phyloP scores from a whole-genome alignment of 2,329 filamentous ascomycete genomes.

The Colletotrichum camelliae region DNA sequence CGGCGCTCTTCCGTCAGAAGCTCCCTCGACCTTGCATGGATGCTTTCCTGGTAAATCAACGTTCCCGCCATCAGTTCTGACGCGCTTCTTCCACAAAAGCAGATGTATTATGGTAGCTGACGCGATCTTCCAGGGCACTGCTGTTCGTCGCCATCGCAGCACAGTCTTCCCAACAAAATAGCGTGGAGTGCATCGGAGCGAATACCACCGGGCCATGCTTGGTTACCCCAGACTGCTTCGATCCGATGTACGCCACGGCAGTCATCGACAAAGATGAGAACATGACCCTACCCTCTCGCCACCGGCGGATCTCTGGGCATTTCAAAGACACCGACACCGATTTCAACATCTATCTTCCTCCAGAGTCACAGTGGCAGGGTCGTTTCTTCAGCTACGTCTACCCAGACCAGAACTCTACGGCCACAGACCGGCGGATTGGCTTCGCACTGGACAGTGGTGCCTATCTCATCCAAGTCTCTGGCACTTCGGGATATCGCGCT shows the following conservation, averaged over 20 bases:
- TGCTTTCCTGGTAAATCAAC: not conserved
- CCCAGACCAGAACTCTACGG: slow-evolving; percentile 13
- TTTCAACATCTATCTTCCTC: slow-evolving; percentile 28
- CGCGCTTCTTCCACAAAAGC: not conserved
- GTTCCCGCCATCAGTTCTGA: not conserved
- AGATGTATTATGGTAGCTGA: rapidly evolving
- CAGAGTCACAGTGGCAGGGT: slow-evolving; percentile 10
- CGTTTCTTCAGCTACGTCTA: slow-evolving; percentile 27
- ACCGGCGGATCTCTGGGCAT: slow-evolving; percentile 22
- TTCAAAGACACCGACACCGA: slow-evolving; percentile 22
- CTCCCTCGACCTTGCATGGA: rapidly evolving
- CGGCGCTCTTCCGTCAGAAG: not conserved
- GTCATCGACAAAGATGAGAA: not conserved
- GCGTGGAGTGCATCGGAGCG: not conserved
- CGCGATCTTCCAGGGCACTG: rapidly evolving
- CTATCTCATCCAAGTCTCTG: slow-evolving; percentile 23
- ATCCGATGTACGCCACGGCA: not conserved
- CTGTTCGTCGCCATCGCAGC: not conserved
- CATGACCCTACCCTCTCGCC: not conserved
- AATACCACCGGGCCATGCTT: not conserved
- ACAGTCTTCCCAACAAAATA: not conserved
- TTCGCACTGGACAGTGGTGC: slow-evolving; percentile 25
- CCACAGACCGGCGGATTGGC: slow-evolving; percentile 7
- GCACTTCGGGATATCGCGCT: slow-evolving; percentile 21
- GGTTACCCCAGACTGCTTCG: not conserved